Percentiles rank a stretch among this genome's conserved stretches.
These are phyloP conservation scores for Trapa incisa DNA, from an alignment of 345 rosid species.

Conservation along the genomic window DNA sequence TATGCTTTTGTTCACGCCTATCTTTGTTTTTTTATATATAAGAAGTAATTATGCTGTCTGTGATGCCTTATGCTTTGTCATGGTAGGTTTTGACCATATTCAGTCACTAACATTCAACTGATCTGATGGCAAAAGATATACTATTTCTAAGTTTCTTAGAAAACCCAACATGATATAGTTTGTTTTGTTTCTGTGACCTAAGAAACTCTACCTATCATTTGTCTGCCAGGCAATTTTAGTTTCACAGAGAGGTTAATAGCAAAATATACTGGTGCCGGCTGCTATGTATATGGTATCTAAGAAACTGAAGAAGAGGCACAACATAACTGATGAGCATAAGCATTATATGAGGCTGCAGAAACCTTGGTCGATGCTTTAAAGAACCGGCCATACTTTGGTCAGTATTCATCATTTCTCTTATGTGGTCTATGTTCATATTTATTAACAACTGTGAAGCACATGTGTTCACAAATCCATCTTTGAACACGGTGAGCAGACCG, in stretches of 20 bases:
- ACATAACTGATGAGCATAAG: constrained; percentile 78
- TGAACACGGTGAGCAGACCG: constrained; percentile 39
- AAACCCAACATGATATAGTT: no score
- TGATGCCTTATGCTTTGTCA: not conserved
- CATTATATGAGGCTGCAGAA: constrained; percentile 82
- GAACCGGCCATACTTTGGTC: constrained; percentile 30
- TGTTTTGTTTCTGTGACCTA: not conserved
- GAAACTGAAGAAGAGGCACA: constrained; percentile 80
- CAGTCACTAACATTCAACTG: not conserved
- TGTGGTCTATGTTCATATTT: not conserved
- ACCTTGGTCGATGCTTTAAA: constrained; percentile 81
- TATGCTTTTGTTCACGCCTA: not conserved
- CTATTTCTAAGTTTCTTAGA: not conserved
- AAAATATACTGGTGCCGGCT: constrained; percentile 81
- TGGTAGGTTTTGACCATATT: not conserved
- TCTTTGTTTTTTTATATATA: not conserved
- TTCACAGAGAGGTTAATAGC: constrained; percentile 70
- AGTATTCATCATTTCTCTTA: not conserved
- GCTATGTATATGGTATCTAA: constrained; percentile 91
- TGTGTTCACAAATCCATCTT: not conserved
- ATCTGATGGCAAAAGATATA: not conserved
- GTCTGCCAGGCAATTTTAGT: constrained; percentile 67
- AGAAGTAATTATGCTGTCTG: not conserved
- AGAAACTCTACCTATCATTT: not conserved
- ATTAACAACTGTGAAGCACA: not conserved